A percentile compares a stretch with the other conserved stretches of the same genome.
These are phyloP conservation scores for Colletotrichum tabaci DNA, from an alignment of 2,329 filamentous ascomycete genomes.

Conservation along the genomic window DNA sequence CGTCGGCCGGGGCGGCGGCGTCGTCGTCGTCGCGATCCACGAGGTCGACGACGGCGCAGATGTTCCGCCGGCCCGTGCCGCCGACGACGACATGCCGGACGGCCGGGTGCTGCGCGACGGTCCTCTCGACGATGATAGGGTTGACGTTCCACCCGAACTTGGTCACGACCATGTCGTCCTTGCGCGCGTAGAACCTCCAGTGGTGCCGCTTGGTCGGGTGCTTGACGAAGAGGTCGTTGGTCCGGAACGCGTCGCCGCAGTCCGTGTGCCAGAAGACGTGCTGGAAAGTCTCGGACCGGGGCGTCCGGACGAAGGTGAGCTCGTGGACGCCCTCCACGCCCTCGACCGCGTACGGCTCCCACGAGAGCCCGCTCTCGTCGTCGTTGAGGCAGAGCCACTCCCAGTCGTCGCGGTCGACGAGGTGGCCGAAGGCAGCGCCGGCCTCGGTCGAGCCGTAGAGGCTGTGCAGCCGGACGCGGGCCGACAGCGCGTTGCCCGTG, in stretches of 20 bases:
- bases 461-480: conserved; percentile 47
- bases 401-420: conserved; percentile 50
- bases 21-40: conserved; percentile 46
- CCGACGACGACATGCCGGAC: conserved; percentile 52
- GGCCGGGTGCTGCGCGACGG: conserved; percentile 48
- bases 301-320: conserved; percentile 50
- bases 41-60: conserved; percentile 33
- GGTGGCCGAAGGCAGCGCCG: conserved; percentile 42
- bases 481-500: conserved; percentile 49
- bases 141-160: conserved; percentile 60
- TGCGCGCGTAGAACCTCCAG: conserved; percentile 55
- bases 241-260: neutral
- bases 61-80: conserved; percentile 50
- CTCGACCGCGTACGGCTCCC: conserved; percentile 18
- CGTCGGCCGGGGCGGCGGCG: conserved; percentile 2
- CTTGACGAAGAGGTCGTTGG: conserved; percentile 57
- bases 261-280: conserved; percentile 55
- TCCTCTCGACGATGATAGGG: conserved; percentile 54
- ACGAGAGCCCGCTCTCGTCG: conserved; percentile 17
- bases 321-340: conserved; percentile 49
- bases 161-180: conserved; percentile 58
- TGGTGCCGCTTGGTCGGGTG: conserved; percentile 51
- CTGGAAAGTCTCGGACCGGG: conserved; percentile 47
- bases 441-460: conserved; percentile 52
- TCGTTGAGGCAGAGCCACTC: conserved; percentile 50